Evolutionary conservation across 1,284 basidiomycete genomes (phyloP).

Genomic region (Ustilago curta): DNA sequence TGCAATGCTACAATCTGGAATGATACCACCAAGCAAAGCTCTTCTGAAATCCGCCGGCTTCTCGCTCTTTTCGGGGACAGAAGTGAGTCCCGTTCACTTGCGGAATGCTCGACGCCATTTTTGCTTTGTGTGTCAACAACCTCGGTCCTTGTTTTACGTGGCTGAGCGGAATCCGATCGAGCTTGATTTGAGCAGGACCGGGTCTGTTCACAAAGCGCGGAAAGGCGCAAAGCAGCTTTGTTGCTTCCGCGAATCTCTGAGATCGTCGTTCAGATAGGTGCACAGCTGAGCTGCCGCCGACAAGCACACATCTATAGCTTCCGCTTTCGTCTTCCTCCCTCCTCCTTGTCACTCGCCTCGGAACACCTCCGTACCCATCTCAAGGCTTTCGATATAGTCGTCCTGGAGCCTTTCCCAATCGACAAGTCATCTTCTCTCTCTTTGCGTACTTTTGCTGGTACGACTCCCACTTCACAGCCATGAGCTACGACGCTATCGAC

Average conservation of each 20-base stretch:
- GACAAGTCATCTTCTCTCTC: not conserved
- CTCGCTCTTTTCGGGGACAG: too few relatives aligned
- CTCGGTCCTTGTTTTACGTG: too few relatives aligned
- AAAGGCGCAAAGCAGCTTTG: not conserved
- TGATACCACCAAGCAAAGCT: not conserved
- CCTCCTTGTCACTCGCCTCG: not conserved
- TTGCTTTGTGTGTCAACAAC: slow-evolving; percentile 1
- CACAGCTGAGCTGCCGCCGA: not conserved
- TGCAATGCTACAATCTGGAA: slow-evolving; percentile 3
- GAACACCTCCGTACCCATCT: not conserved
- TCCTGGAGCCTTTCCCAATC: too few relatives aligned
- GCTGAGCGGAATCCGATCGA: not conserved
- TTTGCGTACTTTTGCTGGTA: not conserved
- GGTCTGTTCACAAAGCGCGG: slow-evolving; percentile 3
- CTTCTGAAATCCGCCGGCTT: not conserved
- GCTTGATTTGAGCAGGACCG: too few relatives aligned
- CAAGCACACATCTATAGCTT: not conserved
- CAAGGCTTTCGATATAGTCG: not conserved
- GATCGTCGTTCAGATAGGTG: not conserved
- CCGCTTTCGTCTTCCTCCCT: not conserved
- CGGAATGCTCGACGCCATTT: not conserved
- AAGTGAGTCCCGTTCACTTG: not conserved
- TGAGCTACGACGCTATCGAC: slow-evolving; percentile 2
- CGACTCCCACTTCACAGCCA: not conserved
- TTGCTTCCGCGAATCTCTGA: not conserved